phyloP scores from a whole-genome alignment of 352 stramenopile species.

The Pythium aquatile region DNA sequence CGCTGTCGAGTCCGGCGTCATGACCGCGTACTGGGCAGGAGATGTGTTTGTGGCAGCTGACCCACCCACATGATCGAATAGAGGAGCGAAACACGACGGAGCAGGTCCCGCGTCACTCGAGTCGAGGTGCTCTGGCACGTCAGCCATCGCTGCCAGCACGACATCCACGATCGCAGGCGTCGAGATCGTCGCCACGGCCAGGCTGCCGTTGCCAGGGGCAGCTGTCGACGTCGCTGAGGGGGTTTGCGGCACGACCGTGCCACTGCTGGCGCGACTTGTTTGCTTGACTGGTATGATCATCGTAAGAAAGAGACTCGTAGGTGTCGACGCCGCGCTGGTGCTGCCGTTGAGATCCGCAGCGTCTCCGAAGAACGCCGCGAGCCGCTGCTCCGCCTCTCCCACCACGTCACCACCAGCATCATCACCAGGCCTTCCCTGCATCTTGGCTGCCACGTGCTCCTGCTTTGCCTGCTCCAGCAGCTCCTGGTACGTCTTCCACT shows the following conservation, averaged over 20 bases:
- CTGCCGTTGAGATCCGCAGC: not conserved
- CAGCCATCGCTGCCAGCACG: constrained; percentile 21
- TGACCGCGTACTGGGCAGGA: constrained; percentile 5
- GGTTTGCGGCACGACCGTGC: not conserved
- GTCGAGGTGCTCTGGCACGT: constrained; percentile 1
- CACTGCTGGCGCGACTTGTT: not conserved
- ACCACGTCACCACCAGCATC: no score
- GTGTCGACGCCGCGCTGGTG: no score
- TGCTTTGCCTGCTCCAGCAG: constrained; percentile 30
- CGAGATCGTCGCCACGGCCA: no score
- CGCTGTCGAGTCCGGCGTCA: not conserved
- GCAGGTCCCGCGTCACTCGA: not conserved
- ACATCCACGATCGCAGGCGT: constrained; percentile 23
- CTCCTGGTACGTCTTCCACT: constrained; percentile 32
- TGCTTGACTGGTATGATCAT: no score
- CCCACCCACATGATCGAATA: not conserved
- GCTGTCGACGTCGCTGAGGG: not conserved
- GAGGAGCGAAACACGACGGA: not conserved
- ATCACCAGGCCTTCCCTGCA: not conserved
- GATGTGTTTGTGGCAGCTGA: not conserved
- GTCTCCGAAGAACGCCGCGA: constrained; percentile 25
- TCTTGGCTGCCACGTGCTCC: constrained; percentile 8
- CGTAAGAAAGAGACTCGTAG: no score
- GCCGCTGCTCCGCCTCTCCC: not conserved
- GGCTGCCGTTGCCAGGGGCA: no score